Evolutionary conservation across 441 rosid species (phyloP), one percentile per base, ranked within the genome.

Genomic region (Adansonia grandidieri): DNA sequence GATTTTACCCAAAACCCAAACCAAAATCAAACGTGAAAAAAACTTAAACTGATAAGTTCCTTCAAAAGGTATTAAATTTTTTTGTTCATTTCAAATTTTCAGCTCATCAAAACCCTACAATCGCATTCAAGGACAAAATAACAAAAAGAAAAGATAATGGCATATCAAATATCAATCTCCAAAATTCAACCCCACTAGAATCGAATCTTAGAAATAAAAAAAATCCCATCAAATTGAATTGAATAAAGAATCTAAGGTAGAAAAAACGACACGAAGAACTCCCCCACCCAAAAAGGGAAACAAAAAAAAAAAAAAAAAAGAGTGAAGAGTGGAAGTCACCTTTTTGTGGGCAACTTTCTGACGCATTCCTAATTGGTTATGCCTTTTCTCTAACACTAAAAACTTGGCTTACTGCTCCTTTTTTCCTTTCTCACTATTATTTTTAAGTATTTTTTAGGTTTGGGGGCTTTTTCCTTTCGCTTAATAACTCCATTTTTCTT

Each of bases 301-400:
- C n/a, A 56, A 17, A 58, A 51, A 62, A 6, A 8, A 62, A 28
- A 28, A 28, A 28, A 28, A 28, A 28, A 2, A 28, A 28, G 32
- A 28, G 32, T 28, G 60, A 53, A 53, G 62, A 9, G 15, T 5
- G 75, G n/a, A 71, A 11, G 75, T 77, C 64, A 79, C 79, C 77
- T 78, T 85, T 79, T 69, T 28, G 67, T 37, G 76, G 75, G 77
- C 77, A 84, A 74, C 84, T 82, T 82, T 83, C 86, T 82, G 82
- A 77, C 84, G 76, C 73, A 82, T 70, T 70, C 73, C 83, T 82
- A 74, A 78, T 85, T 83, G 83, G 63, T 74, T 40, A 28, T 56
- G 19, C 50, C 37, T 60, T 71, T 60, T 54, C 60, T 2, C 5
- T 51, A 47, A 14, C 4, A n/a, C 24, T 28, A 6, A 13, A 70